Evolutionary conservation across 2,329 filamentous ascomycete species (phyloP).

Genomic region (Fusarium metavorans): DNA sequence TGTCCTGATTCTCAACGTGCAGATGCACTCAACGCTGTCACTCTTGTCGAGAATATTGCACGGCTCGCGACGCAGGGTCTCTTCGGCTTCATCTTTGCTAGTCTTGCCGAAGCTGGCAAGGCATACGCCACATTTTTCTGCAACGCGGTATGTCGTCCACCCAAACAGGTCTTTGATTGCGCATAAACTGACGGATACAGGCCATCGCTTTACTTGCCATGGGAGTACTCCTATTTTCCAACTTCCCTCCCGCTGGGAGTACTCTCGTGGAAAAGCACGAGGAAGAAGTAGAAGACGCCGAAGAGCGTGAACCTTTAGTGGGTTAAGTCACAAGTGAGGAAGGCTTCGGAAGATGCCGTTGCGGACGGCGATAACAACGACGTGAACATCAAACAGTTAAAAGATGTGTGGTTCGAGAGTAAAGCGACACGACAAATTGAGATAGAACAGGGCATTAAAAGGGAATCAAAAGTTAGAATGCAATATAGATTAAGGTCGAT

Average conservation of each 20-base stretch:
- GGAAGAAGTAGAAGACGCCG: neutral
- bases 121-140: constrained; percentile 74
- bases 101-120: constrained; percentile 69
- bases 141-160: constrained; percentile 66
- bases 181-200: constrained; percentile 46
- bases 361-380: neutral
- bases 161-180: neutral
- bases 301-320: constrained; percentile 7
- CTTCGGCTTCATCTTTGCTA: constrained; percentile 76
- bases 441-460: neutral
- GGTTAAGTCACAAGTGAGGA: neutral
- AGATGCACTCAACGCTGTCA: constrained; percentile 77
- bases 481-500: neutral
- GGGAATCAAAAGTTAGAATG: neutral
- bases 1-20: constrained; percentile 70
- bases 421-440: neutral
- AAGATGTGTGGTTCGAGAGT: neutral
- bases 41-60: constrained; percentile 77
- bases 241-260: constrained; percentile 56
- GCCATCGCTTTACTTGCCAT: constrained; percentile 63
- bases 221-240: constrained; percentile 55
- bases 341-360: neutral
- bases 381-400: neutral
- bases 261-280: constrained; percentile 46
- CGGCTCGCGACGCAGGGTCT: constrained; percentile 72